phyloP scores from a whole-genome alignment of 1,284 basidiomycete genomes.

The Chalciporus sp. region DNA sequence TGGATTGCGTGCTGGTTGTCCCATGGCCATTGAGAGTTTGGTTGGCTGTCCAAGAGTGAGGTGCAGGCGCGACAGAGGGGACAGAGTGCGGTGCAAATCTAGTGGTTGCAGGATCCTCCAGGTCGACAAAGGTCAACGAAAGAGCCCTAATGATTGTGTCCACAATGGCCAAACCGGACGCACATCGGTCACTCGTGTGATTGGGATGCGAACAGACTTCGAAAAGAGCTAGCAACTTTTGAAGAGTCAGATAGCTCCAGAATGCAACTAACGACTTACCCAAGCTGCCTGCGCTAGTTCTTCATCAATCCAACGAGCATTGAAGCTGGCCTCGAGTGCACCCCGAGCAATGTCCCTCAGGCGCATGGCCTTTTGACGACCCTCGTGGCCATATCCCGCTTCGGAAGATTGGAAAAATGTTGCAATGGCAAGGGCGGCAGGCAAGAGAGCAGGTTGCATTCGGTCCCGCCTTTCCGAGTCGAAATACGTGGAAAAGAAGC shows the following conservation, averaged over 20 bases:
- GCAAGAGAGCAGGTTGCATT: conserved; percentile 69
- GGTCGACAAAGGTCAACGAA: conserved; percentile 52
- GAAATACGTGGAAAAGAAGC: conserved; percentile 61
- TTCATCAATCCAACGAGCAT: conserved; percentile 69
- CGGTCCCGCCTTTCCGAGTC: conserved; percentile 52
- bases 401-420: conserved; percentile 73
- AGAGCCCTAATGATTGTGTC: conserved; percentile 68
- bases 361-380: conserved; percentile 55
- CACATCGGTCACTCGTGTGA: conserved; percentile 53
- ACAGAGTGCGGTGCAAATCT: conserved; percentile 48
- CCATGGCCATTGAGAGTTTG: neutral
- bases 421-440: conserved; percentile 66
- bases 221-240: conserved; percentile 67
- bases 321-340: conserved; percentile 70
- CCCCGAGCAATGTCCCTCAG: conserved; percentile 68
- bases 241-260: conserved; percentile 8
- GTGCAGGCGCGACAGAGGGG: conserved; percentile 35
- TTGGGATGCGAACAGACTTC: conserved; percentile 69
- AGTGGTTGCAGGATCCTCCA: conserved; percentile 42
- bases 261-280: conserved; percentile 45
- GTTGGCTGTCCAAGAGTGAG: conserved; percentile 12
- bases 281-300: conserved; percentile 72
- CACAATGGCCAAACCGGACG: conserved; percentile 60
- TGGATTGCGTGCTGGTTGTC: neutral
- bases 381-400: conserved; percentile 47